These are phyloP conservation scores for Kluyveromyces siamensis DNA, from an alignment of 805 yeast genomes.

Conservation along the genomic window DNA sequence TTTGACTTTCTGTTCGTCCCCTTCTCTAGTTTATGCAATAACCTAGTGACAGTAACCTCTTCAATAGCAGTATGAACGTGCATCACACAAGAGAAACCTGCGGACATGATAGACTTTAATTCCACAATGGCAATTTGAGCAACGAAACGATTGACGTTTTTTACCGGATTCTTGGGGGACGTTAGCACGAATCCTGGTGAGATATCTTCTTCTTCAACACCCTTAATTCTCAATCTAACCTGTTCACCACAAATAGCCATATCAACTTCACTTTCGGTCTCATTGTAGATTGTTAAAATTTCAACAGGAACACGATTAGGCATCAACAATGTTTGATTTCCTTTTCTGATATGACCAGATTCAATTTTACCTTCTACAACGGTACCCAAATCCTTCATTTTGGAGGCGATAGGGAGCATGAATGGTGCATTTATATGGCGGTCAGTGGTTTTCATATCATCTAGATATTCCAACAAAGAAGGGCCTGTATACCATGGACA, in stretches of 20 bases:
- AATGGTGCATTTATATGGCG: conserved; percentile 91
- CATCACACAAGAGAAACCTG: conserved; percentile 97
- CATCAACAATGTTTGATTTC: conserved; percentile 71
- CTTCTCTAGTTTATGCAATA: conserved; percentile 89
- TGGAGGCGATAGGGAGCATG: conserved; percentile 92
- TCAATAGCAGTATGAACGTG: conserved; percentile 98
- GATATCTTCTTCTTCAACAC: conserved; percentile 95
- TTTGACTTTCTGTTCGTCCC: conserved; percentile 95
- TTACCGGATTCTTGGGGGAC: conserved; percentile 78
- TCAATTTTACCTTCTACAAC: conserved; percentile 97
- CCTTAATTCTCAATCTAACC: conserved; percentile 85
- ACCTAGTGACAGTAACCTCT: conserved; percentile 74
- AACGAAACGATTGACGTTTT: conserved; percentile 82
- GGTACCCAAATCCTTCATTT: conserved; percentile 95
- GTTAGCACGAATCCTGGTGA: conserved; percentile 87
- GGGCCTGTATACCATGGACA: conserved; percentile 97
- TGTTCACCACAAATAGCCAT: conserved; percentile 95
- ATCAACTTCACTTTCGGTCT: conserved; percentile 90
- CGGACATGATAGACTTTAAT: conserved; percentile 84
- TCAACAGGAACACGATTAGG: conserved; percentile 83
- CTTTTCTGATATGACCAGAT: conserved; percentile 85
- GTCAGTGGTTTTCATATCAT: conserved; percentile 67
- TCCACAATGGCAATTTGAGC: conserved; percentile 97
- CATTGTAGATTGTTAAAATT: conserved; percentile 81
- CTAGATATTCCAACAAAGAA: conserved; percentile 81